Evolutionary conservation across 495 filamentous ascomycete genomes (phyloP).

Genomic region (Amphirosellinia nigrospora): DNA sequence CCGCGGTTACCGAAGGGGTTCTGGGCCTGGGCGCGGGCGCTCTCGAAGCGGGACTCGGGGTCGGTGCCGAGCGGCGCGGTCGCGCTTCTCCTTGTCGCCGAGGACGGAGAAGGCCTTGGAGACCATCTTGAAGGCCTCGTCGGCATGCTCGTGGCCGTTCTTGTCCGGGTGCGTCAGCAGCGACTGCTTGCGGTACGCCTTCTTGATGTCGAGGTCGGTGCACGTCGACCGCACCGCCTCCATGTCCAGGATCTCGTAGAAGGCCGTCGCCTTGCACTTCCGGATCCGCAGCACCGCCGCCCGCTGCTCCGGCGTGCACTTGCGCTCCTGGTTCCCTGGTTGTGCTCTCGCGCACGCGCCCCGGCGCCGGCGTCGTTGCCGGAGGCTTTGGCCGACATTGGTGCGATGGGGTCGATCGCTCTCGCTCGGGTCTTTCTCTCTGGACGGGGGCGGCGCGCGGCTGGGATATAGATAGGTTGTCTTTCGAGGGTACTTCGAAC

Average conservation of each 20-base stretch:
- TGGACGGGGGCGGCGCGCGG: conserved; percentile 6
- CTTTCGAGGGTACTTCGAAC: not conserved
- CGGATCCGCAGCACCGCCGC: conserved; percentile 86
- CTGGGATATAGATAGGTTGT: not conserved
- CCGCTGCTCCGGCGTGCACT: conserved; percentile 89
- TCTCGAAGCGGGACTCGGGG: conserved; percentile 83
- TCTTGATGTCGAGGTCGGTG: conserved; percentile 83
- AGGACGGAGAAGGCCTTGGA: conserved; percentile 91
- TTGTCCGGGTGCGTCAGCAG: conserved; percentile 95
- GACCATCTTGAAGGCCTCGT: conserved; percentile 99
- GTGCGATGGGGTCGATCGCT: conserved; percentile 20
- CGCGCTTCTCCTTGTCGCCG: conserved; percentile 90
- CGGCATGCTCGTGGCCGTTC: conserved; percentile 95
- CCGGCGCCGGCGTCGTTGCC: conserved; percentile 66
- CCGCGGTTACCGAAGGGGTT: conserved; percentile 68
- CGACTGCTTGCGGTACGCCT: conserved; percentile 90
- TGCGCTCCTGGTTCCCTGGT: conserved; percentile 93
- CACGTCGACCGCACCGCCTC: conserved; percentile 64
- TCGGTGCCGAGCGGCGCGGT: conserved; percentile 85
- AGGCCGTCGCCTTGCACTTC: conserved; percentile 81
- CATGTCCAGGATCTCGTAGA: conserved; percentile 86
- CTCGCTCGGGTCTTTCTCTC: not conserved
- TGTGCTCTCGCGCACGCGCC: conserved; percentile 80
- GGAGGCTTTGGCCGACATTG: conserved; percentile 83
- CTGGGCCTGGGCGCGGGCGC: conserved; percentile 57